Conservation (phyloP, 2,329 filamentous ascomycete genomes). For the Bisporella sp. region DNA sequence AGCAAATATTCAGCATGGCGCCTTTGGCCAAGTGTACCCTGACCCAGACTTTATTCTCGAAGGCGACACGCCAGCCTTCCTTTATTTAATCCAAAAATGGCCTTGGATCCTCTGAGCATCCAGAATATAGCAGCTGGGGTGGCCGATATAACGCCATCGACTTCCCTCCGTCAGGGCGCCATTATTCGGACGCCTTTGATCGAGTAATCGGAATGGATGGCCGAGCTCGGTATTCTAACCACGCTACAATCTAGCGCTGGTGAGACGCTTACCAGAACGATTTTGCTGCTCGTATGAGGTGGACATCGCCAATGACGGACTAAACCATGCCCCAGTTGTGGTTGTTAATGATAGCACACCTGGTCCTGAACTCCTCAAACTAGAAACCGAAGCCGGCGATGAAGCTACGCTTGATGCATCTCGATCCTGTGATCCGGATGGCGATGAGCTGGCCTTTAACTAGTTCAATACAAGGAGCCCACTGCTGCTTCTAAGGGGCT, state of each 20-base stretch:
- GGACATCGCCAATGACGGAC: constrained; percentile 31
- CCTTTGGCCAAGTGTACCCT: constrained; percentile 31
- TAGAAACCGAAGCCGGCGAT: background rate
- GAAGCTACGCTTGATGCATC: background rate
- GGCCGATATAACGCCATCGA: constrained; percentile 27
- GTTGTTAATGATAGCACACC: constrained; percentile 30
- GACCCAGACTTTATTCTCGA: constrained; percentile 37
- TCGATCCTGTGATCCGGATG: background rate
- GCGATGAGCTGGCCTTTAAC: background rate
- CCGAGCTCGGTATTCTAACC: constrained; percentile 28
- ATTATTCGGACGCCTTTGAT: constrained; percentile 25
- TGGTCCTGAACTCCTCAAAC: constrained; percentile 28
- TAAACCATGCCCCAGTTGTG: constrained; percentile 33
- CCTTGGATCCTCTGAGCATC: constrained; percentile 27
- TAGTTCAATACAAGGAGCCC: background rate
- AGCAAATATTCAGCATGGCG: constrained; percentile 38
- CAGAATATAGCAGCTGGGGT: constrained; percentile 33
- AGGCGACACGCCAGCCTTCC: constrained; percentile 33
- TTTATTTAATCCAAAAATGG: constrained; percentile 33
- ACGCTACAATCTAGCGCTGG: constrained; percentile 44
- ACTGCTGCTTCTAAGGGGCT: background rate
- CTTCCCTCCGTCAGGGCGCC: constrained; percentile 1
- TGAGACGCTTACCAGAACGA: constrained; percentile 40
- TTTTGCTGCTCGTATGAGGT: constrained; percentile 41
- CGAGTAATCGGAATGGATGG: constrained; percentile 25